Percentiles rank a stretch among this genome's conserved stretches.
phyloP scores from a whole-genome alignment of 148 eudicot species.

The Persicaria tinctoria region DNA sequence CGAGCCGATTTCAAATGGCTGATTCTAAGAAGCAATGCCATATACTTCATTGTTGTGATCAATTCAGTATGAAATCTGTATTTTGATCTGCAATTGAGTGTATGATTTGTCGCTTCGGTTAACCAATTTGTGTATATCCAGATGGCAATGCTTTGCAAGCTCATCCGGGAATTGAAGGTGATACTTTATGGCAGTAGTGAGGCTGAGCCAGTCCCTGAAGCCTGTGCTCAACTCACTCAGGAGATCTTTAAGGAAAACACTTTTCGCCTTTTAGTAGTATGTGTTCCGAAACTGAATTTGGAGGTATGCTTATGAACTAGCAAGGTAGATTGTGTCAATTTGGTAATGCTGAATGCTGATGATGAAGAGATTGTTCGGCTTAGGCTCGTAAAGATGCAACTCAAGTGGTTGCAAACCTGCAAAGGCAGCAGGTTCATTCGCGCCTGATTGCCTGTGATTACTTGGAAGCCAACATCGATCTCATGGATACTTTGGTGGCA shows the following conservation, averaged over 20 bases:
- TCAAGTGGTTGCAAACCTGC: slow-evolving; percentile 45
- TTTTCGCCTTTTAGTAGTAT: slow-evolving; percentile 32
- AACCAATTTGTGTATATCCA: slow-evolving; percentile 15
- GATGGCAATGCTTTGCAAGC: slow-evolving; percentile 25
- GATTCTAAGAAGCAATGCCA: background rate
- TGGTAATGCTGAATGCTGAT: background rate
- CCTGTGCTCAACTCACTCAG: slow-evolving; percentile 43
- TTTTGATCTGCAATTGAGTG: background rate
- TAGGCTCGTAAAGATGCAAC: slow-evolving; percentile 49
- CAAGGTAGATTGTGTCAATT: background rate
- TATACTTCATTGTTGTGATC: background rate
- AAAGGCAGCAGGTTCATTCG: slow-evolving; percentile 42
- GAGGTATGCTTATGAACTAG: slow-evolving; percentile 26
- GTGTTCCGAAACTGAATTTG: slow-evolving; percentile 40
- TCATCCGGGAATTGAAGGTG: slow-evolving; percentile 34
- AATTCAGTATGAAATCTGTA: background rate
- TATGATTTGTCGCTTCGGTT: too few relatives aligned
- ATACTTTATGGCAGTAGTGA: slow-evolving; percentile 42
- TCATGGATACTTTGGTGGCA: slow-evolving; percentile 32
- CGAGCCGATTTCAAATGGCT: background rate
- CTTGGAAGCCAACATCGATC: slow-evolving; percentile 40
- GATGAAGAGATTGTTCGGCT: background rate
- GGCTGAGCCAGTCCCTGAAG: slow-evolving; percentile 41
- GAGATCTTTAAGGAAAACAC: slow-evolving; percentile 42
- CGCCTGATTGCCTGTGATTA: slow-evolving; percentile 41